Base-by-base conservation (phyloP, 371 early-diverging fungal genomes). In the Conidiobolus incongruus region DNA sequence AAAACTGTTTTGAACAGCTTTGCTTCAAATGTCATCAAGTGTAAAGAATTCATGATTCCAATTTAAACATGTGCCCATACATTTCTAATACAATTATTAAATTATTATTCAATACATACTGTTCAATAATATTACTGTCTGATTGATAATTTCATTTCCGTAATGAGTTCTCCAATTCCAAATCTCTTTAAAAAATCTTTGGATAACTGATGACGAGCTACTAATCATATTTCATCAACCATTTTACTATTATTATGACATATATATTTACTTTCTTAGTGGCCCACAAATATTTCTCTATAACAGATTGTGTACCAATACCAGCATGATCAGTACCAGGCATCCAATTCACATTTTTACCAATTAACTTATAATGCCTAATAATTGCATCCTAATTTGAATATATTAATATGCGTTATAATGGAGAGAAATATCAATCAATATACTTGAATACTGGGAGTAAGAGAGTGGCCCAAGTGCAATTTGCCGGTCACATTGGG, bases 291-390 rank as follows among this genome's bases (percentile, higher is more conserved):
- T 76, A 68, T 58, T 85, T 87, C 56, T 92, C 92, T 4, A 98
- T 92, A 10, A 98, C 90, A 1, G 82, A 71, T 53, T 98, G 95
- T 0, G 93, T 93, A 13, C 91, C 85, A 49, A 98, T 98, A 38
- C 98, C 96, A 15, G 98, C 98, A 58, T 98, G 98, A 53, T 98
- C 98, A 47, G 81, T 81, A 12, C 98, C 98, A 12, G 95, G 94
- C 13, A 92, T 68, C 72, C 80, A 98, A 10, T 81, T 63, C 0
- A 81, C 80, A 17, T 72, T 59, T 43, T 81, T 67, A 21, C 89
- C 89, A 11, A 63, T 58, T 86, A 94, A 86, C 13, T 93, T 70
- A 40, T 81, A 64, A 76, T 83, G 90, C 24, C 98, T 68, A 0
- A 72, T 77, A 43, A 95, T 48, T 7, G 81, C 62, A 57, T 97